Evolutionary conservation across 1,284 basidiomycete species (phyloP), one percentile per base, ranked within the genome.

Genomic region (Stereum hirsutum): DNA sequence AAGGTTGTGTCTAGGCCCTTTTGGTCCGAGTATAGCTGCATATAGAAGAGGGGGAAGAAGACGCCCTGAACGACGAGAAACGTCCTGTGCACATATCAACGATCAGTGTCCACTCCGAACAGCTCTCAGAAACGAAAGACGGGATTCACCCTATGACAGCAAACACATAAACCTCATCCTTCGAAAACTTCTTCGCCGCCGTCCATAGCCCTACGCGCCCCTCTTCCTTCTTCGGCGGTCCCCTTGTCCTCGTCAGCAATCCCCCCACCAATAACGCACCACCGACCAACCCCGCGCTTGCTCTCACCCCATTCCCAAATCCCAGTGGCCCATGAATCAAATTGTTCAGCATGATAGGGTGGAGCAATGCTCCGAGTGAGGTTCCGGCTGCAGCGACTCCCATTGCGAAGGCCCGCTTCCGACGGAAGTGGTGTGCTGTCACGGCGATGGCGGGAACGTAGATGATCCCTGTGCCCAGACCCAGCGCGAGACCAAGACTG

Each of bases 31-130:
- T 66, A 61, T 4, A 72, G 50, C 46, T 72, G 70, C 4, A 72
- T 46, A 50, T 68, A 73, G 53, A 68, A 71, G 15, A 65, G 59
- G 0, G 70, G 68, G 47, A 68, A 68, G 48, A 64, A 70, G 3
- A 70, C 36, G 2, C 66, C 68, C 2, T 54, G 45, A 4, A 65
- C 49, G 20, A 59, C 50, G 30, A 63, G 43, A 27, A 60, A 48
- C 6, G 62, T 64, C 20, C 68, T 66, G 23, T 17, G 7, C 17
- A 20, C n/a, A n/a, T n/a, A 34, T 8, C 33, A 34, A 10, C 32
- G 15, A 8, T 15, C n/a, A 8, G 7, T 34, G 12, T 35, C 14
- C 17, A 3, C 28, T 31, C 28, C 28, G 15, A 15, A 31, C 28
- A 15, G 15, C 3, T 17, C 3, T 17, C 21, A 17, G 5, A 20